Base-by-base conservation (phyloP, 148 eudicot species). In the Rhododendron henanense region DNA sequence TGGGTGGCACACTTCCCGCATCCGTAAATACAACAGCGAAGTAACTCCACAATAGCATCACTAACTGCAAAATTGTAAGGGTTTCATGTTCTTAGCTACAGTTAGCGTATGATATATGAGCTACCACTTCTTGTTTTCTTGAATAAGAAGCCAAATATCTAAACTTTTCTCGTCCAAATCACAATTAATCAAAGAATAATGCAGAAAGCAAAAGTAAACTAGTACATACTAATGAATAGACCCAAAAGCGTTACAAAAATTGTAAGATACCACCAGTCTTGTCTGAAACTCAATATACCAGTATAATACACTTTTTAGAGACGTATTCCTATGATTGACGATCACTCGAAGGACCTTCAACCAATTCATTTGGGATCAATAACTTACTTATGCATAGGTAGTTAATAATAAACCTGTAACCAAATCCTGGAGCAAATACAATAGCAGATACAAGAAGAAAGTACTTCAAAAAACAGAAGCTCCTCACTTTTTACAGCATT, bases 31-130 rank as follows among this genome's bases (percentile, higher is more conserved):
- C 96, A 81, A 93, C 95, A 83, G 96, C 89, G 53, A 97, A 95
- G 87, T 97, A 97, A 90, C 99, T 97, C 99, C 99, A 97, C 50
- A 97, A 85, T 69, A 97, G 92, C 99, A 97, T 94, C 87, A 81
- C 94, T 90, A 97, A 88, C 99, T 97, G 95, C 92, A 91, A 18
- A 81, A 63, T 14, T 79, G 77, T 77, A 48, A 41, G 1, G 33
- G 59, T 37, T 3, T 53, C 67, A 53, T 57, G 84, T 31, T 79
- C 77, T 75, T 21, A 44, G 78, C 67, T 78, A 47, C 55, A 45
- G 1, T 48, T 59, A 31, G 10, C 2, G 0, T n/a, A 37, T 76
- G 61, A 37, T 55, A 50, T 23, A 85, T 59, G 57, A 85, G 83
- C 69, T 21, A 41, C 31, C 78, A 78, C 61, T 78, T 45, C 23